Evolutionary conservation across 768 basidiomycete species (phyloP), one percentile per base, ranked within the genome.

Genomic region (Macrocybe gigantea): DNA sequence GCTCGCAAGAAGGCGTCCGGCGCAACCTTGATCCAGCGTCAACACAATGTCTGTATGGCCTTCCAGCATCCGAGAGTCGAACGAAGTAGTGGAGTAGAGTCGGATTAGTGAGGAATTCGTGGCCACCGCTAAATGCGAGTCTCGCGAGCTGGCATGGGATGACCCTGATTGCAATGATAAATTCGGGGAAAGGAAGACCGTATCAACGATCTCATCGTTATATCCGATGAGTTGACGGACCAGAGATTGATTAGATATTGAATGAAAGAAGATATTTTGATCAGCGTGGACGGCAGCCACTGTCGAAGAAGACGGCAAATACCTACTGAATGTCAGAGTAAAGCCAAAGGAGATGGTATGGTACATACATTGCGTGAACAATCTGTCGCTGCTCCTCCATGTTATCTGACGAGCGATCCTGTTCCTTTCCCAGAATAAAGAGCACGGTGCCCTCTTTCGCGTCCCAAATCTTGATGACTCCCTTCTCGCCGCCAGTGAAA

Each of bases 171-270:
- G 31, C 5, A 58, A 52, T 30, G 53, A 55, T 6, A 53, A 57
- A 13, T 62, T 41, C 14, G 70, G 61, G 39, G 78, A 79, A 49
- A 99, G 75, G 68, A 93, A 91, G 29, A 78, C 73, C 5, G 84
- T 79, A 58, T 98, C 96, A 44, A 97, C 87, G 55, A 98, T 93
- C 65, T 98, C 95, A 65, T 99, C 96, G 64, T 98, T 98, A 75
- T 87, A 99, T 0, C 96, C 96, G 57, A 98, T 83, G 55, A 98
- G 68, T 56, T 97, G 95, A 12, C 88, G 85, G 2, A 75, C 70
- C 22, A 89, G 67, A 7, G 75, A 69, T 32, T 75, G 75, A 1
- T 80, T 79, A n/a, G 73, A 63, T 6, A 95, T 69, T 2, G 90
- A 93, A 64, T 93, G 83, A 68, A 92, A 92, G 41, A 93, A 75